phyloP scores from a whole-genome alignment of 2,329 filamentous ascomycete genomes.

The Sclerotinia minor region DNA sequence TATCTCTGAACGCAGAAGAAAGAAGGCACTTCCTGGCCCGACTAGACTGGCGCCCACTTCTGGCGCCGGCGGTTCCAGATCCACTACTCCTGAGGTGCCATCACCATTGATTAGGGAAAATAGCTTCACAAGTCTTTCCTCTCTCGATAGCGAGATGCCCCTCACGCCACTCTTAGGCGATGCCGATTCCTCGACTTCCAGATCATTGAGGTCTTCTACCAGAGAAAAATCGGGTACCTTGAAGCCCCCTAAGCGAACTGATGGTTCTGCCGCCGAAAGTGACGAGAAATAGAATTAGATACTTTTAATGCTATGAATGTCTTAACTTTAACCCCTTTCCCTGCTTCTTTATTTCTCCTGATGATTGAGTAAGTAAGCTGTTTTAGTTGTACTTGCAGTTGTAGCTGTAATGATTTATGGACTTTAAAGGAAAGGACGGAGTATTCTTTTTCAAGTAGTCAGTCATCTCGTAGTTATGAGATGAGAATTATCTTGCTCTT shows the following conservation, averaged over 20 bases:
- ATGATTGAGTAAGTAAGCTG: not conserved
- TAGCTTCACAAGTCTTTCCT: constrained; percentile 39
- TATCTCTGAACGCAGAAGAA: constrained; percentile 36
- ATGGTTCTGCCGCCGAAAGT: constrained; percentile 9
- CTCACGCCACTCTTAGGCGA: constrained; percentile 31
- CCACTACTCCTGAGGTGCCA: constrained; percentile 39
- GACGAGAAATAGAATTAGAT: constrained; percentile 20
- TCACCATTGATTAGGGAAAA: constrained; percentile 39
- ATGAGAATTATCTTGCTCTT: too few relatives aligned
- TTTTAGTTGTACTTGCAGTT: too few relatives aligned
- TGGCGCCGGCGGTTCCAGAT: constrained; percentile 22
- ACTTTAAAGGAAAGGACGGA: not conserved
- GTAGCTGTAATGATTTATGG: not conserved
- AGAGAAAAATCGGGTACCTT: not conserved
- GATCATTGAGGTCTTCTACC: constrained; percentile 22
- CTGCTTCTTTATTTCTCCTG: not conserved
- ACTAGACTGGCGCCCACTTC: constrained; percentile 34
- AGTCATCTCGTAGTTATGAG: not conserved
- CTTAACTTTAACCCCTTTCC: not conserved
- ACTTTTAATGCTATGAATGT: constrained; percentile 8
- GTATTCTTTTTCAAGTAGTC: not conserved
- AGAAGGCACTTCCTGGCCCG: constrained; percentile 33
- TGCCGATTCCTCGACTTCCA: constrained; percentile 26
- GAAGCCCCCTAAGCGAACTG: not conserved
- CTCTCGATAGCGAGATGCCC: constrained; percentile 38